Base-by-base conservation (phyloP, 805 yeast species). In the Candida arabinofermentans region DNA sequence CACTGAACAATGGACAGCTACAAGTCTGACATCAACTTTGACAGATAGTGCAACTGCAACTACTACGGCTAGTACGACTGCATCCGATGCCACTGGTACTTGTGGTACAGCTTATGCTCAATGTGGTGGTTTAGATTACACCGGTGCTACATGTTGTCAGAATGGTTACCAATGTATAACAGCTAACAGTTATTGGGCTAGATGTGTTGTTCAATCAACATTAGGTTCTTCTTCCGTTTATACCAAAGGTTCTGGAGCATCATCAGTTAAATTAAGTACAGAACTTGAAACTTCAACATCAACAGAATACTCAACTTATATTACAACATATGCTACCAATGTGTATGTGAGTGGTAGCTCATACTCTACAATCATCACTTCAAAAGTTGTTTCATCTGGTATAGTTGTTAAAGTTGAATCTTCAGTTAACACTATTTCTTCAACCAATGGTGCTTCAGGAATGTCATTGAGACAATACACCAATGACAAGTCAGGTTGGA, bases 101-200 rank as follows among this genome's bases (percentile, higher is more conserved):
- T 58, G 63, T 42, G 59, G 54, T 14, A 39, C 56, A 9, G 61
- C 49, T 1, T 59, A 55, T 45, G 61, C 43, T 12, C 64, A 59
- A 42, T 59, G 64, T 45, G 64, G 64, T 29, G 64, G 64, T 18
- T 34, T 34, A 2, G 61, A 44, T 31, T 59, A 42, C 34, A 33
- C 48, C 2, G 64, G 64, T 13, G 55, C 38, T 6, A 48, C 53
- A 5, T 58, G 63, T 40, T 59, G 64, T 34, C 57, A 53, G 37
- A 35, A 24, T 5, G 58, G 56, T 10, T 37, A 47, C 24, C 34
- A 43, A 16, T 59, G 64, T 46, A 52, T 47, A 16, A 37, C 50
- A 3, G 55, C 50, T 9, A 55, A 57, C 38, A 40, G 51, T 12
- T 50, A 57, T 36, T 59, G 64, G 64, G 61, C 62, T 7, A 49